Conservation (phyloP, 345 rosid genomes). For the Garcia nutans region DNA sequence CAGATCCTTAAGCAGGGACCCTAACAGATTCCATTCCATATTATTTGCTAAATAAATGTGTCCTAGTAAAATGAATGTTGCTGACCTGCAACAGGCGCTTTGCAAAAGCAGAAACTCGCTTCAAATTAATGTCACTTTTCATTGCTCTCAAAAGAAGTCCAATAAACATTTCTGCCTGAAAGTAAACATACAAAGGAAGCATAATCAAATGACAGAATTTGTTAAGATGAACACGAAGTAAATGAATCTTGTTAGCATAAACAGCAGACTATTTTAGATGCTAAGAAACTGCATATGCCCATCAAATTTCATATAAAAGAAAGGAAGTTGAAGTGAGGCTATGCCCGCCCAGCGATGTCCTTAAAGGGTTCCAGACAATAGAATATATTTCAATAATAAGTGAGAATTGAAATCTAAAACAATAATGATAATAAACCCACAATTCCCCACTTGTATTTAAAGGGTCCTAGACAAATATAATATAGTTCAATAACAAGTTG, state of each 20-base stretch:
- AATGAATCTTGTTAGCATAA: neutral
- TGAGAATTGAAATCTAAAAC: neutral
- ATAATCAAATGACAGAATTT: neutral
- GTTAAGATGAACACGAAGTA: neutral
- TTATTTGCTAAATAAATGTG: neutral
- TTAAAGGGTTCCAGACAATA: neutral
- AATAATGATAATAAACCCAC: neutral
- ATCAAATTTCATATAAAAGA: neutral
- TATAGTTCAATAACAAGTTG: neutral
- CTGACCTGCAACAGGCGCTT: constrained; percentile 92
- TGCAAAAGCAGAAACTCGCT: constrained; percentile 81
- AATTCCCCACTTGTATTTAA: neutral
- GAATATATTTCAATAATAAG: neutral
- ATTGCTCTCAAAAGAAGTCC: constrained; percentile 89
- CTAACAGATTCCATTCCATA: neutral
- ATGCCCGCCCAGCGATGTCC: neutral
- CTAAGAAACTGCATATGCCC: neutral
- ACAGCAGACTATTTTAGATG: neutral
- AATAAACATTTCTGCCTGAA: constrained; percentile 91
- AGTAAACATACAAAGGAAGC: neutral
- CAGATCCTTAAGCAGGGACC: too few species aligned
- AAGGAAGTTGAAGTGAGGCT: neutral
- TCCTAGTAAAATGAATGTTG: neutral
- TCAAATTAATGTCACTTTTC: constrained; percentile 84
- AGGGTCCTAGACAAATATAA: neutral